Evolutionary conservation across 2,329 filamentous ascomycete genomes (phyloP).

Genomic region (Colletotrichum caudatum): DNA sequence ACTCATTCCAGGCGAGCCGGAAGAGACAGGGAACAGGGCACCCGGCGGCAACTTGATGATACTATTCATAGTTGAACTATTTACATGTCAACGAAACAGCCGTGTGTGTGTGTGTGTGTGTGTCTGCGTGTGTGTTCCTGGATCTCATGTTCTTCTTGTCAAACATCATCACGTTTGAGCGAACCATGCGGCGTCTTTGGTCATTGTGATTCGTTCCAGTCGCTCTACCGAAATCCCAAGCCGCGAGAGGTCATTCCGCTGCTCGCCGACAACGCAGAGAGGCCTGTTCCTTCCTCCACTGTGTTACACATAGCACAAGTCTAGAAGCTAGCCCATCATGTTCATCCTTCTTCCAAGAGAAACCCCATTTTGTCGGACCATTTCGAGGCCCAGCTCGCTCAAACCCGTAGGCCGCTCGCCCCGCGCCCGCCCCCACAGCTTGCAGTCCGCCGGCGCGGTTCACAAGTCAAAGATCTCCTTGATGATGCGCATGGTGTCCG

Average conservation of each 20-base stretch:
- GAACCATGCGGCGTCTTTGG: background rate
- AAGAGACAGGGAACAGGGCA: constrained; percentile 1
- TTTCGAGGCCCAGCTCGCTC: background rate
- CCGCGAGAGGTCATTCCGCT: background rate
- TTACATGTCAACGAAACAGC: background rate
- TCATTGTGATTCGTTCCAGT: constrained; percentile 8
- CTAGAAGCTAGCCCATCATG: constrained; percentile 10
- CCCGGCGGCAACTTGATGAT: constrained; percentile 28
- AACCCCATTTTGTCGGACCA: background rate
- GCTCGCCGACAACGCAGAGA: background rate
- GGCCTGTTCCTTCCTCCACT: constrained; percentile 15
- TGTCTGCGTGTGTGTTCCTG: background rate
- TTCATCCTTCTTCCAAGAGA: background rate
- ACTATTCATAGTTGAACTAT: background rate
- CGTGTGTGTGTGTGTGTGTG: background rate
- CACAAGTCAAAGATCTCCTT: constrained; percentile 83
- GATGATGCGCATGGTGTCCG: constrained; percentile 83
- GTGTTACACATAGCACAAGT: background rate
- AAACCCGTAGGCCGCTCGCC: constrained; percentile 9
- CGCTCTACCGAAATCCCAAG: constrained; percentile 7
- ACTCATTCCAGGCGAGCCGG: constrained; percentile 9
- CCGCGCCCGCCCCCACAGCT: constrained; percentile 10
- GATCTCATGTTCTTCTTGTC: background rate
- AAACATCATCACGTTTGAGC: background rate
- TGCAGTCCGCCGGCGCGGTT: constrained; percentile 32